These are phyloP conservation scores for Trypanosoma boissoni DNA, from an alignment of 208 protist genomes.

Conservation along the genomic window DNA sequence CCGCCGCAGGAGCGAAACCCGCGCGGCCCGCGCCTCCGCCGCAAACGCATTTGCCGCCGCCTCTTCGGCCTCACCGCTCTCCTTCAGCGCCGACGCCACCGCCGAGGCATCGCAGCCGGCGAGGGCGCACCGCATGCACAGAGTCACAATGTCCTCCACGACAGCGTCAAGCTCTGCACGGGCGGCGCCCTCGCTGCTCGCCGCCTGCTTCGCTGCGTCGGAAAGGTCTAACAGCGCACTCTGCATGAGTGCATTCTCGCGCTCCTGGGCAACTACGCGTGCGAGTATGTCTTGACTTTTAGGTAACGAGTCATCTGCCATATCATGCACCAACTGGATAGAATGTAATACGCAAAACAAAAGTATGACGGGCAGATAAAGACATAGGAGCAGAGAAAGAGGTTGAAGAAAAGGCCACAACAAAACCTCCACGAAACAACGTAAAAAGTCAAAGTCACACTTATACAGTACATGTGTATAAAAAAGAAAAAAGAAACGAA, in stretches of 20 bases:
- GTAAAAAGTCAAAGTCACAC: not conserved
- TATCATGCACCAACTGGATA: not conserved
- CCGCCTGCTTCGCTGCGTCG: not conserved
- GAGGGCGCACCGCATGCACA: constrained; percentile 8
- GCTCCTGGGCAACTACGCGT: constrained; percentile 14
- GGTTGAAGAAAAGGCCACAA: no score
- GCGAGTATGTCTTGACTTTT: constrained; percentile 11
- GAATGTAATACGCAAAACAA: not conserved
- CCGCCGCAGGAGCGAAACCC: constrained; percentile 2
- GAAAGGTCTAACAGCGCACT: no score
- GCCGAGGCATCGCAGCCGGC: not conserved
- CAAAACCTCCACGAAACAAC: not conserved
- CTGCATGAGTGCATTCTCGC: constrained; percentile 19
- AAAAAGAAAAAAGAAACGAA: not conserved
- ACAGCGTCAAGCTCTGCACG: not conserved
- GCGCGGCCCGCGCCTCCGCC: constrained; percentile 1
- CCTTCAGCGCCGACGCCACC: not conserved
- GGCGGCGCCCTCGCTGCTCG: not conserved
- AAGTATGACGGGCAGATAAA: constrained; percentile 7
- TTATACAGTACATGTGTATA: not conserved
- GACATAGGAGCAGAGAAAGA: constrained; percentile 10
- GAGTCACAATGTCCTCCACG: constrained; percentile 6
- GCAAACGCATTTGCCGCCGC: constrained; percentile 9
- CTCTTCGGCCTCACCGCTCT: not conserved
- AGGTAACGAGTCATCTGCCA: not conserved